Evolutionary conservation across 2,329 filamentous ascomycete genomes (phyloP), one percentile per base, ranked within the genome.

Genomic region (Trichoderma sp.): DNA sequence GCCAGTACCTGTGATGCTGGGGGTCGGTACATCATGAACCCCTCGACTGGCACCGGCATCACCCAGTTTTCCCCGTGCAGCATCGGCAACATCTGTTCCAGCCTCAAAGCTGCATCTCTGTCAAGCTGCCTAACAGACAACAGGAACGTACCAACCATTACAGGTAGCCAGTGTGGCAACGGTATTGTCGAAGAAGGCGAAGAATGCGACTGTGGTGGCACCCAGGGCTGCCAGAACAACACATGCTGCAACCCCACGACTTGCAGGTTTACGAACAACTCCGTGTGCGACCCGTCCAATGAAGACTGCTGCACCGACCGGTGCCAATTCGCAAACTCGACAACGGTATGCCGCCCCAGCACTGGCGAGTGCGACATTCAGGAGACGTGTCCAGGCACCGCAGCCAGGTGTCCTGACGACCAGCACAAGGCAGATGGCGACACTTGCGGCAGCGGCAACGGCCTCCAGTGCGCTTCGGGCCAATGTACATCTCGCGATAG

Each of bases 111-210:
- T 77, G 92, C 90, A 73, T 91, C 97, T 80, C 92, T 93, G 73
- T 90, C 90, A 0, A 82, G 79, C 30, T 99, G 96, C 80, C 84
- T 99, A 57, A 91, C 90, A n/a, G 91, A 93, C 80, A 99, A 99
- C 84, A 90, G 88, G 76, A 91, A 93, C 74, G 90, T 99, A 61
- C 87, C 88, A 36, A 96, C 92, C 32, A 93, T 97, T 76, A 92
- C 90, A 0, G 93, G 92, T 69, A 92, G 91, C 76, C 91, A 95
- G 79, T 99, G 96, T 81, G 96, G 96, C 71, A 99, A 99, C 81
- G 96, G 96, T 68, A 98, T 99, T 75, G 96, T 99, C 65, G 96
- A 98, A 82, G 85, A 88, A 20, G 96, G 94, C 74, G 96, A 99
- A 82, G 92, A 99, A 68, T 99, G 96, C 82, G 96, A 99, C 81